A percentile compares a stretch with the other conserved stretches of the same genome.
Conservation (phyloP, 73 alveolate genomes). For the Tetrahymena thermophila region DNA sequence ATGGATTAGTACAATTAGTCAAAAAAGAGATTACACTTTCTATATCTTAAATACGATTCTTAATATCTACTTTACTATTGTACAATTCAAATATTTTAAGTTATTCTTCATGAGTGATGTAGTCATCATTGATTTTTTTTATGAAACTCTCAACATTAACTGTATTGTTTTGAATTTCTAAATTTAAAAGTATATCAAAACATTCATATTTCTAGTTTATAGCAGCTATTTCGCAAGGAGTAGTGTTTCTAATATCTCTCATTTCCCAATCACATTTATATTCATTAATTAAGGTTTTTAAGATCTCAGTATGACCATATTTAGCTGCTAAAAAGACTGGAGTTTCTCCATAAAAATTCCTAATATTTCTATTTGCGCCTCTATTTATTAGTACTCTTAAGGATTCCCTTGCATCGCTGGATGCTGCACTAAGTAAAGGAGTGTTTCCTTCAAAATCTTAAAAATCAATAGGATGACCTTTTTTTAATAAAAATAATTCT, state of each 20-base stretch:
- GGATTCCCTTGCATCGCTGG: constrained; percentile 35
- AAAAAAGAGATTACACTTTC: not conserved
- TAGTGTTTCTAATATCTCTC: constrained; percentile 1
- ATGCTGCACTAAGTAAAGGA: constrained; percentile 33
- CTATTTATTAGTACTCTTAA: constrained; percentile 7
- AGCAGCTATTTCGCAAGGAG: constrained; percentile 36
- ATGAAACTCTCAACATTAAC: not conserved
- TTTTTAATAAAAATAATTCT: not conserved
- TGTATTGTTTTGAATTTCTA: not conserved
- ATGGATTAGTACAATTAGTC: not conserved
- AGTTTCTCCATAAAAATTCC: constrained; percentile 40
- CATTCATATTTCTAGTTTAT: not conserved
- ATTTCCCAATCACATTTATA: not conserved
- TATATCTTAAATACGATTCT: not conserved
- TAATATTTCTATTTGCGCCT: constrained; percentile 24
- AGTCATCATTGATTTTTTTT: not conserved
- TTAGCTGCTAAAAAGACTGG: constrained; percentile 25
- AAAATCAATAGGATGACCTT: constrained; percentile 20
- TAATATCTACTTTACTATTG: not conserved
- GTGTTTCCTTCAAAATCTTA: constrained; percentile 24
- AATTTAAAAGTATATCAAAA: not conserved
- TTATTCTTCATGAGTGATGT: not conserved
- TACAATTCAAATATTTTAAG: not conserved
- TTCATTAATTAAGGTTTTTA: not conserved
- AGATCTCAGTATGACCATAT: constrained; percentile 29